These are phyloP conservation scores for Hypoxylon trugodes DNA, from an alignment of 495 filamentous ascomycete genomes.

Conservation along the genomic window DNA sequence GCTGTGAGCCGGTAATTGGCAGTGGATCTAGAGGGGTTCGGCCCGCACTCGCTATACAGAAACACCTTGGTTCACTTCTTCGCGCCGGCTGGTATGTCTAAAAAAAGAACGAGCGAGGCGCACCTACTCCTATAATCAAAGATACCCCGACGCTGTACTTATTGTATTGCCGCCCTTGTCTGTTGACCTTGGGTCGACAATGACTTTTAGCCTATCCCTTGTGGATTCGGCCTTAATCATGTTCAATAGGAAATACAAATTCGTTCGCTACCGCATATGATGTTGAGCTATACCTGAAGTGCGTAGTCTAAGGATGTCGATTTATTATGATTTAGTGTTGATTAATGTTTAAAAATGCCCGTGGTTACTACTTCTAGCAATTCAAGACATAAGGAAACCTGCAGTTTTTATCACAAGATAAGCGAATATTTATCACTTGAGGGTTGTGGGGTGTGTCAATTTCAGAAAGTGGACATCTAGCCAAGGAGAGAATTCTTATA, in stretches of 20 bases:
- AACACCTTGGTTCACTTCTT: constrained; percentile 45
- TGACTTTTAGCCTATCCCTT: constrained; percentile 16
- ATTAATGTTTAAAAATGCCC: no score
- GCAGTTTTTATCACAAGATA: no score
- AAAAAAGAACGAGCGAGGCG: constrained; percentile 30
- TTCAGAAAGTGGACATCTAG: no score
- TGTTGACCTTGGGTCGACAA: constrained; percentile 25
- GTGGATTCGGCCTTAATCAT: constrained; percentile 26
- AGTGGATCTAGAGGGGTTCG: constrained; percentile 20
- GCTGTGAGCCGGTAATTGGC: constrained; percentile 31
- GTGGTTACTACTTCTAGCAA: no score
- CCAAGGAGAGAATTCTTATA: no score
- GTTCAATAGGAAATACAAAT: constrained; percentile 37
- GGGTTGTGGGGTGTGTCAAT: no score
- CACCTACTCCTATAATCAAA: constrained; percentile 35
- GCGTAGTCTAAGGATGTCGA: no score
- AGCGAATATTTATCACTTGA: no score
- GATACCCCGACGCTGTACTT: constrained; percentile 39
- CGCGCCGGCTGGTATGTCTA: constrained; percentile 35
- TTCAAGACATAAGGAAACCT: no score
- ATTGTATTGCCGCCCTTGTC: constrained; percentile 32
- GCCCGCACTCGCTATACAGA: constrained; percentile 43
- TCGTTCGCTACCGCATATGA: constrained; percentile 28
- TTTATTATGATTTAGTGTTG: no score
- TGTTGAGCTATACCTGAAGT: no score